Evolutionary conservation across 805 yeast genomes (phyloP), one percentile per base, ranked within the genome.

Genomic region (Brettanomyces nanus): DNA sequence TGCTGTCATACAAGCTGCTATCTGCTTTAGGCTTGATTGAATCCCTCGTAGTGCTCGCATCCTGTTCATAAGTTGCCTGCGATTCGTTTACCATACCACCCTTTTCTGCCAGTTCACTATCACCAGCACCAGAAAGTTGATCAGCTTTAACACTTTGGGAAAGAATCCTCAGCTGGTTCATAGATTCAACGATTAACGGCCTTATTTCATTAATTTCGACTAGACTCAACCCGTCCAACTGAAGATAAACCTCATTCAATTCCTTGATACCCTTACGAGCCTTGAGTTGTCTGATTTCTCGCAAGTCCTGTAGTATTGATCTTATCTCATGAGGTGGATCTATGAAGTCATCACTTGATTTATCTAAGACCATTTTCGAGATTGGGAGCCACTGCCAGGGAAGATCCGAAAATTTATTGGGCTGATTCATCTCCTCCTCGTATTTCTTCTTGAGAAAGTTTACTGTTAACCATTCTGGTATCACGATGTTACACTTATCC

Each of bases 361-460:
- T 48, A 11, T 71, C 66, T 4, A 90, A 66, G 34, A 90, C 61
- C 10, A 81, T 68, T 47, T 81, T 84, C 4, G 90, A 73, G 1
- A 82, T 53, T 36, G 90, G 95, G 18, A 87, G 64, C 98, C 98
- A 92, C 54, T 80, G 75, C 77, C 81, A 80, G 0, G 97, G 97
- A 35, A 90, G 59, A 6, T 66, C 61, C 39, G 85, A 72, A 53
- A 90, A 90, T 42, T 72, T 63, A 25, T 69, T 69, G 1, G 75
- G 68, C 39, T 71, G 55, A 4, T 65, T 63, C 25, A 75, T 62
- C 53, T 90, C 97, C 43, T 73, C 79, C 17, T 80, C 85, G 47
- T 82, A 75, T 31, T 70, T 66, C 5, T 64, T 67, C 38, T 72
- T 71, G 40, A 90, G 57, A 35, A 65, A 65, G 15, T 65, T 63